Percentiles rank a stretch among this genome's conserved stretches.
These are phyloP conservation scores for Eimeria necatrix DNA, from an alignment of 169 alveolate species.

Conservation along the genomic window DNA sequence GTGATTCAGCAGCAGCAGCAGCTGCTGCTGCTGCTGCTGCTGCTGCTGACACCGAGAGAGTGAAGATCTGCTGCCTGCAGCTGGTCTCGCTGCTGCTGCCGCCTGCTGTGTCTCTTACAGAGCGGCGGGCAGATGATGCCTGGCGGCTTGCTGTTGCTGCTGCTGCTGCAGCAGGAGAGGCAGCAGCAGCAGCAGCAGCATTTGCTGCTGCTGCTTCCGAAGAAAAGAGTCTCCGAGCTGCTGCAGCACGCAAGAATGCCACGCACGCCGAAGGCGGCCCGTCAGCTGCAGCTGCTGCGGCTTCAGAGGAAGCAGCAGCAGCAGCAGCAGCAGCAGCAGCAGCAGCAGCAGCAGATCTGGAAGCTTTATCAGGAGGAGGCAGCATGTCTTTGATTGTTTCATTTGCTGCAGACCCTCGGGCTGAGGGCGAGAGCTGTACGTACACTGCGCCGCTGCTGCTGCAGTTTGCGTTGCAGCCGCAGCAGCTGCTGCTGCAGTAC, in stretches of 20 bases:
- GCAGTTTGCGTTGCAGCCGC: slow-evolving; percentile 47
- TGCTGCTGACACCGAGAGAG: not conserved
- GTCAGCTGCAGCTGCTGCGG: slow-evolving; percentile 53
- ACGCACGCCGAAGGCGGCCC: no score
- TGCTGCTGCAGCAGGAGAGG: slow-evolving; percentile 18
- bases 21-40: not conserved
- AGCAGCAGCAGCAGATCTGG: slow-evolving; percentile 46
- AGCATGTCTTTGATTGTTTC: not conserved
- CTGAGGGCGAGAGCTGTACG: not conserved
- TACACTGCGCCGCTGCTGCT: slow-evolving; percentile 68
- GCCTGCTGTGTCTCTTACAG: not conserved
- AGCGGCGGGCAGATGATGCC: not conserved
- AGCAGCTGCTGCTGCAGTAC: slow-evolving; percentile 25
- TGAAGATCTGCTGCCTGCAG: slow-evolving; percentile 28
- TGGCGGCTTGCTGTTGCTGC: slow-evolving; percentile 48
- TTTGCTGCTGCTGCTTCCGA: not conserved
- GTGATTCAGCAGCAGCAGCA: slow-evolving; percentile 6
- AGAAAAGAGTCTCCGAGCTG: not conserved
- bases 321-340: slow-evolving; percentile 49
- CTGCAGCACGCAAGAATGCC: slow-evolving; percentile 31
- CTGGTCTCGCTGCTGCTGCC: slow-evolving; percentile 20
- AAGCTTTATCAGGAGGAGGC: not conserved
- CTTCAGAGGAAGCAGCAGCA: slow-evolving; percentile 54
- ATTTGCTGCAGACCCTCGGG: slow-evolving; percentile 31
- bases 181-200: slow-evolving; percentile 8